Evolutionary conservation across 208 protist species (phyloP).

Genomic region (Naegleria gruberi): DNA sequence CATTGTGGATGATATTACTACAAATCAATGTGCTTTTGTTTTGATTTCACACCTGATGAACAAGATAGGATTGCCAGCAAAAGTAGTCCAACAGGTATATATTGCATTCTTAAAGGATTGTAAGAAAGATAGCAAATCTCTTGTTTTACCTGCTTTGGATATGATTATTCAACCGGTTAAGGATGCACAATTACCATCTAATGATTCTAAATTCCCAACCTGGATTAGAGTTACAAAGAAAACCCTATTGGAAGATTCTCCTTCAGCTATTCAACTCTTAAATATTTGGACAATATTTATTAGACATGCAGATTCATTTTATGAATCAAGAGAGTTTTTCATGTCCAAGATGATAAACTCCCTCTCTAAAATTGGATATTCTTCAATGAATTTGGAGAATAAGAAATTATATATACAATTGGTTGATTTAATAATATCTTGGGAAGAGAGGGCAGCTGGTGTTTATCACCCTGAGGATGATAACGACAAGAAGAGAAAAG

Average conservation of each 20-base stretch:
- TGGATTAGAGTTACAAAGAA: conserved; percentile 17
- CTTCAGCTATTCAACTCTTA: neutral
- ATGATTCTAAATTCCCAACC: neutral
- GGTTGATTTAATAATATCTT: neutral
- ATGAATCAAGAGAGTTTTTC: neutral
- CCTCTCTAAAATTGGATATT: neutral
- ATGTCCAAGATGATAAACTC: neutral
- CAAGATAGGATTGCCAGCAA: neutral
- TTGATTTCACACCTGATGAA: neutral
- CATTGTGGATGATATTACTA: neutral
- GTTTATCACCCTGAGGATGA: neutral
- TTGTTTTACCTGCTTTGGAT: conserved; percentile 16
- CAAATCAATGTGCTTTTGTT: neutral
- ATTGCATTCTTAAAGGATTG: neutral
- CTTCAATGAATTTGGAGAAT: neutral
- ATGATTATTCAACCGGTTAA: neutral
- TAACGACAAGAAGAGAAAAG: neutral
- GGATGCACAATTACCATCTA: neutral
- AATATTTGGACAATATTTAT: neutral
- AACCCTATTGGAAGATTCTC: neutral
- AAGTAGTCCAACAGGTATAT: conserved; percentile 5
- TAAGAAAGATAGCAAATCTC: conserved; percentile 4
- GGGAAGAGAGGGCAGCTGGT: neutral
- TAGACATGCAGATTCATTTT: conserved; percentile 4
- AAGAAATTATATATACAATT: conserved; percentile 8